A percentile compares a stretch with the other conserved stretches of the same genome.
phyloP scores from a whole-genome alignment of 148 eudicot species.

The Simmondsia chinensis region DNA sequence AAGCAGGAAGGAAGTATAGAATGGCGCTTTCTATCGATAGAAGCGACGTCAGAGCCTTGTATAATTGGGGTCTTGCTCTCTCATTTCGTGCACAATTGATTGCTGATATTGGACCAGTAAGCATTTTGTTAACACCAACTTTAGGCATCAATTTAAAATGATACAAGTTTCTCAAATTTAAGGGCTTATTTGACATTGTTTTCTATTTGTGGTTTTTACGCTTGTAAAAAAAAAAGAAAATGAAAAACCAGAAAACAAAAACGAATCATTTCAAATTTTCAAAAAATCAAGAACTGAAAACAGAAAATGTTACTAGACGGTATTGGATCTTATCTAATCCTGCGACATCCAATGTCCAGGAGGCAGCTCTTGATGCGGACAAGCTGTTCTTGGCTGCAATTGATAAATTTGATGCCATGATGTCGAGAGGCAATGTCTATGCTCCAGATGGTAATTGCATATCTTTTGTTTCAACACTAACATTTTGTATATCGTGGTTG shows the following conservation, averaged over 20 bases:
- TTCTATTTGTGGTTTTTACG: no score
- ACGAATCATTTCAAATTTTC: no score
- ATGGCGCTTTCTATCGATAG: slow-evolving; percentile 82
- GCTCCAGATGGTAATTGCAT: slow-evolving; percentile 72
- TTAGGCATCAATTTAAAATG: background rate
- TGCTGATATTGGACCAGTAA: slow-evolving; percentile 97
- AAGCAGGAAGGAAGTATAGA: slow-evolving; percentile 81
- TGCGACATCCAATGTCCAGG: slow-evolving; percentile 37
- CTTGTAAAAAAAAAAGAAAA: no score
- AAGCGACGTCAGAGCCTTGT: slow-evolving; percentile 81
- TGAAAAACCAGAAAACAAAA: no score
- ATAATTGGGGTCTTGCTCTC: slow-evolving; percentile 97
- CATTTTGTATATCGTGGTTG: background rate
- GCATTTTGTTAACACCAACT: slow-evolving; percentile 6
- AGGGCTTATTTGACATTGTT: background rate
- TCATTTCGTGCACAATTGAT: slow-evolving; percentile 85
- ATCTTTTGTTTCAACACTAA: background rate
- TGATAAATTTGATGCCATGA: slow-evolving; percentile 95
- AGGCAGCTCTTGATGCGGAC: slow-evolving; percentile 88
- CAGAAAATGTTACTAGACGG: no score
- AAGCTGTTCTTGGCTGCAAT: slow-evolving; percentile 86
- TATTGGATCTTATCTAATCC: background rate
- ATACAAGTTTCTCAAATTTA: background rate
- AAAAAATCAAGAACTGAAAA: no score
- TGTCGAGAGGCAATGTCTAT: slow-evolving; percentile 70